Conservation (phyloP, 2,329 filamentous ascomycete species). For the Neofusicoccum kwambonambiense region DNA sequence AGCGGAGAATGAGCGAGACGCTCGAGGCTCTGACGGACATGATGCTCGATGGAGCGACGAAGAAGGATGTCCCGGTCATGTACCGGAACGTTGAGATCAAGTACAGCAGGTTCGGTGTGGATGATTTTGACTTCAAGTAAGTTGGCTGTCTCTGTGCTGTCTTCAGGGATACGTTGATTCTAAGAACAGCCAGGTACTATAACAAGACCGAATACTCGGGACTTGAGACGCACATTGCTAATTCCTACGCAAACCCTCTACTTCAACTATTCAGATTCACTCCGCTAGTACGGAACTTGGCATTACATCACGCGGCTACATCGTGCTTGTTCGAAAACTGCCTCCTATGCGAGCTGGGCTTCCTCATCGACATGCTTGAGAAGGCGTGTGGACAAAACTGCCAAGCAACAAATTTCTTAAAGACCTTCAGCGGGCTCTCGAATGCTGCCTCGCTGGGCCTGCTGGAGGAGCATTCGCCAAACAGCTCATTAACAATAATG, state of each 20-base stretch:
- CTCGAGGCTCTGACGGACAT: slow-evolving; percentile 66
- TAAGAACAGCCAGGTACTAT: slow-evolving; percentile 65
- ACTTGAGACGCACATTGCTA: slow-evolving; percentile 91
- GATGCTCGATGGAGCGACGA: slow-evolving; percentile 68
- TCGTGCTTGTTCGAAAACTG: slow-evolving; percentile 80
- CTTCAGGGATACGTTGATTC: neutral
- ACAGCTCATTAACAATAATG: slow-evolving; percentile 72
- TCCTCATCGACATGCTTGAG: slow-evolving; percentile 95
- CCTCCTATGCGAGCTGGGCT: slow-evolving; percentile 89
- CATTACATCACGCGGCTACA: slow-evolving; percentile 83
- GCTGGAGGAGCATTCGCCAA: slow-evolving; percentile 77
- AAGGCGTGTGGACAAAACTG: slow-evolving; percentile 93
- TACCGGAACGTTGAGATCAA: slow-evolving; percentile 97
- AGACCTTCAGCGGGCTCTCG: slow-evolving; percentile 79
- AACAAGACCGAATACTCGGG: slow-evolving; percentile 92
- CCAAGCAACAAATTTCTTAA: slow-evolving; percentile 92
- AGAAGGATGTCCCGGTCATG: slow-evolving; percentile 79
- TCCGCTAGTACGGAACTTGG: slow-evolving; percentile 80
- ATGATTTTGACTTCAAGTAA: slow-evolving; percentile 95
- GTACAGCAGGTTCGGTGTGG: slow-evolving; percentile 98
- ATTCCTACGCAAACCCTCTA: slow-evolving; percentile 92
- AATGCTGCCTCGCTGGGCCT: slow-evolving; percentile 75
- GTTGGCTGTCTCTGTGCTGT: slow-evolving; percentile 28
- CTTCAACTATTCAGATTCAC: slow-evolving; percentile 91
- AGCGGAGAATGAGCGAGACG: slow-evolving; percentile 52